Percentiles rank a stretch among this genome's conserved stretches.
Conservation (phyloP, 352 stramenopile genomes). For the Globisporangium echinulatum region DNA sequence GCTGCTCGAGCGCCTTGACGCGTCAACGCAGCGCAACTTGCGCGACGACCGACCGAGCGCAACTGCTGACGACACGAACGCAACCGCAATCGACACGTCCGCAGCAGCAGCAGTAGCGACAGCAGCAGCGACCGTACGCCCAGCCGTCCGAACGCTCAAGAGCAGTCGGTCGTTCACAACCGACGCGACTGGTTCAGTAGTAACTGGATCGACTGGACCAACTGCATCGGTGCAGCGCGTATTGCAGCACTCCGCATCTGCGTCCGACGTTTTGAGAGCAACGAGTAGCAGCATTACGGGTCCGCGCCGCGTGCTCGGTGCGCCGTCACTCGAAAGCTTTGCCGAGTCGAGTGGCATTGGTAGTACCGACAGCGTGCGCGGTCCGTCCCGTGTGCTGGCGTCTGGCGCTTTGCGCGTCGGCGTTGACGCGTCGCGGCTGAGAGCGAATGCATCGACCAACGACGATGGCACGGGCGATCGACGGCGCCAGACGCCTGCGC, state of each 20-base stretch:
- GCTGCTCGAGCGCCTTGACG: constrained; percentile 53
- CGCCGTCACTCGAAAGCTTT: not conserved
- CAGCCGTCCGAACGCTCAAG: constrained; percentile 8
- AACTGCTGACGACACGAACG: not conserved
- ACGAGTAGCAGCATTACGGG: constrained; percentile 9
- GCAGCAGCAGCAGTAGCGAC: not conserved
- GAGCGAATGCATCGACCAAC: constrained; percentile 15
- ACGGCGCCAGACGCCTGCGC: constrained; percentile 15
- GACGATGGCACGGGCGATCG: constrained; percentile 20
- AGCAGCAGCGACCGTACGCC: not conserved
- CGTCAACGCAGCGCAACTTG: constrained; percentile 58
- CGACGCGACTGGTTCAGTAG: not conserved
- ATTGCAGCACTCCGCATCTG: constrained; percentile 8
- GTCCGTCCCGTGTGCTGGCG: constrained; percentile 28
- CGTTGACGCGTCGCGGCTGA: constrained; percentile 17
- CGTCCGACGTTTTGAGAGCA: not conserved
- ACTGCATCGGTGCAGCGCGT: constrained; percentile 15
- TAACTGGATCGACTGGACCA: not conserved
- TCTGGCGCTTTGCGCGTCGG: constrained; percentile 35
- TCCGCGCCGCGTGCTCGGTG: constrained; percentile 21
- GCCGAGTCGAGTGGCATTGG: not conserved
- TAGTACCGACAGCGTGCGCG: constrained; percentile 1
- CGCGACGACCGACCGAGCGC: constrained; percentile 34
- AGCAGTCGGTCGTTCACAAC: constrained; percentile 10
- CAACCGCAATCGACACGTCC: not conserved